These are phyloP conservation scores for Polychaeton citri DNA, from an alignment of 2,329 filamentous ascomycete genomes.

Conservation along the genomic window DNA sequence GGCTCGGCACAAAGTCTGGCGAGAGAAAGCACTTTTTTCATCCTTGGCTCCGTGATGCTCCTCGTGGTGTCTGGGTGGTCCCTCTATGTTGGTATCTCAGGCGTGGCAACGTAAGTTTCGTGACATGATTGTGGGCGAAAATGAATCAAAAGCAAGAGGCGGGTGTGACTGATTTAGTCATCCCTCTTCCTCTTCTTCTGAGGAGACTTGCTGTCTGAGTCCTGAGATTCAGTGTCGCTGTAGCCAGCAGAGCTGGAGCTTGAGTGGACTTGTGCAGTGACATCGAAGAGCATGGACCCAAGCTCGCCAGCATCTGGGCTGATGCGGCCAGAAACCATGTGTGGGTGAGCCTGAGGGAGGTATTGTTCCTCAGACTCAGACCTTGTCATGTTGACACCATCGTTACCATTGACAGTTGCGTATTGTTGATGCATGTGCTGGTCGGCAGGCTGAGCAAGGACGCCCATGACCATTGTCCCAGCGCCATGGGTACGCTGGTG, in stretches of 20 bases:
- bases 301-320: slow-evolving; percentile 48
- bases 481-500: slow-evolving; percentile 88
- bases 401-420: slow-evolving; percentile 20
- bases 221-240: slow-evolving; percentile 14
- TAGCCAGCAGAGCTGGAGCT: slow-evolving; percentile 36
- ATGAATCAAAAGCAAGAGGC: slow-evolving; percentile 1
- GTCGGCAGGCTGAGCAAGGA: slow-evolving; percentile 37
- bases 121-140: slow-evolving; percentile 4
- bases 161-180: slow-evolving; percentile 16
- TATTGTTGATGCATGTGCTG: slow-evolving; percentile 18
- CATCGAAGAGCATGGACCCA: slow-evolving; percentile 70
- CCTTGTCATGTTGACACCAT: slow-evolving; percentile 20
- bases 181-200: slow-evolving; percentile 32
- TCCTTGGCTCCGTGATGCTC: slow-evolving; percentile 2
- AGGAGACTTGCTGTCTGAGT: slow-evolving; percentile 21
- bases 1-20: background rate
- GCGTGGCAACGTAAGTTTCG: slow-evolving; percentile 11
- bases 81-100: slow-evolving; percentile 1
- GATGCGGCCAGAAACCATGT: slow-evolving; percentile 7
- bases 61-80: background rate
- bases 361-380: slow-evolving; percentile 20
- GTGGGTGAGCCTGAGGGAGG: slow-evolving; percentile 8
- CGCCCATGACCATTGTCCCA: slow-evolving; percentile 80
- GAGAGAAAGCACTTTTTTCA: background rate
- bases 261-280: slow-evolving; percentile 55